Percentiles rank a stretch among this genome's conserved stretches.
phyloP scores from a whole-genome alignment of 768 basidiomycete genomes.

The Suillus subalutaceus region DNA sequence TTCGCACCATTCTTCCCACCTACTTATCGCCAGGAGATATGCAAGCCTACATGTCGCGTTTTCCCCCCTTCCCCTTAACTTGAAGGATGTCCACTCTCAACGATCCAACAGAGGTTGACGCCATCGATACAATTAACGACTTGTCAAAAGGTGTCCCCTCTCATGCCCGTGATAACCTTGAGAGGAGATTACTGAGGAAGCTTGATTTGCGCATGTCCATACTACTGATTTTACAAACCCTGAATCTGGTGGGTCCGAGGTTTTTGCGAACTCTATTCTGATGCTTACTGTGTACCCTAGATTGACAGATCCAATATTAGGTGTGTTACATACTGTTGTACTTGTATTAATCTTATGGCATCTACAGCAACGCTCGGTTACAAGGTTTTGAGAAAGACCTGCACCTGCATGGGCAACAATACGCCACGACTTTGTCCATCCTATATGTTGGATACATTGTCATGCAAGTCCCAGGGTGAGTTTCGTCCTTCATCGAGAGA shows the following conservation, averaged over 20 bases:
- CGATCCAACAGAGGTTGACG: background rate
- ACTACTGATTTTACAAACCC: background rate
- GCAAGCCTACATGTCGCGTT: background rate
- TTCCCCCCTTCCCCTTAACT: background rate
- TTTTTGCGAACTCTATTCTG: background rate
- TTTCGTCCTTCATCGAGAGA: background rate
- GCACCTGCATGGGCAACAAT: constrained; percentile 26
- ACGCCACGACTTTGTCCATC: constrained; percentile 25
- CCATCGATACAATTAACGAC: background rate
- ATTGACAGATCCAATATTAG: background rate
- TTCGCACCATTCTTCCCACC: background rate
- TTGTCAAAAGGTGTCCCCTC: too few relatives aligned
- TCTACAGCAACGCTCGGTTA: constrained; percentile 21
- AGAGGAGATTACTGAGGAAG: background rate
- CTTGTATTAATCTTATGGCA: background rate
- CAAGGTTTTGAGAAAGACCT: constrained; percentile 28
- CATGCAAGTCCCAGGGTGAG: constrained; percentile 27
- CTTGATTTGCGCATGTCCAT: constrained; percentile 2
- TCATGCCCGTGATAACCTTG: background rate
- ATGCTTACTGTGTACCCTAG: background rate
- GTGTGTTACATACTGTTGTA: background rate
- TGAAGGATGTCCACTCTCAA: background rate
- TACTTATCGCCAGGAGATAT: background rate
- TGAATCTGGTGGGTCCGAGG: background rate
- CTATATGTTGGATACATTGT: constrained; percentile 29